Evolutionary conservation across 2,329 filamentous ascomycete species (phyloP).

Genomic region (Harringtonia lauricola): DNA sequence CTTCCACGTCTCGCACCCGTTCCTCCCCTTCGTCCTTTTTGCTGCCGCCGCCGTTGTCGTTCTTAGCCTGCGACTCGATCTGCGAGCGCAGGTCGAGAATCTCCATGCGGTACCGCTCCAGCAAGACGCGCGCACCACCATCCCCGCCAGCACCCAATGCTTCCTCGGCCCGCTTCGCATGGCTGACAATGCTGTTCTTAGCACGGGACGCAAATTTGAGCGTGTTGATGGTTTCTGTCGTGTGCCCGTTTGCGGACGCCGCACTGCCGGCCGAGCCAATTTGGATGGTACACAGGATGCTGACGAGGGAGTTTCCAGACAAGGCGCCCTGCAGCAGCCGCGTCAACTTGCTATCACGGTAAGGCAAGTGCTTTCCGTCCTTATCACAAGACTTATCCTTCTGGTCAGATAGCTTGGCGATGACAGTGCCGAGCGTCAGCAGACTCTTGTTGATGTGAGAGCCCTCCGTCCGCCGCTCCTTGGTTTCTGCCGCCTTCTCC

Average conservation of each 20-base stretch:
- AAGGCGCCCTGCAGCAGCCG: conserved; percentile 83
- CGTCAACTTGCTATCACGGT: conserved; percentile 95
- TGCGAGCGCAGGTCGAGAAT: conserved; percentile 73
- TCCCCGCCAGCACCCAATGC: conserved; percentile 72
- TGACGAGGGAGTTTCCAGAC: conserved; percentile 88
- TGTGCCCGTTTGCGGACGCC: conserved; percentile 63
- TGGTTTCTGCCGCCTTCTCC: conserved; percentile 89
- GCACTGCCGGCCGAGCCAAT: conserved; percentile 66
- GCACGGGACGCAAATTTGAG: conserved; percentile 93
- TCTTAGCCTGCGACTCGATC: conserved; percentile 73
- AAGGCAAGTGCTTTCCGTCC: conserved; percentile 86
- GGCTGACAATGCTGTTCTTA: conserved; percentile 95
- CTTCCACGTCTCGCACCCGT: conserved; percentile 51
- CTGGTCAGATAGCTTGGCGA: conserved; percentile 78
- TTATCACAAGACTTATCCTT: conserved; percentile 80
- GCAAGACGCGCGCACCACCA: conserved; percentile 71
- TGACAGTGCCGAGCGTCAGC: conserved; percentile 89
- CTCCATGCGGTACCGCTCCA: conserved; percentile 90
- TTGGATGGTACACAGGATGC: conserved; percentile 94
- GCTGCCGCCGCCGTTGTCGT: conserved; percentile 29
- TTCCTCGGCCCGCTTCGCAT: conserved; percentile 91
- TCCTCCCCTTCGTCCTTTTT: conserved; percentile 40
- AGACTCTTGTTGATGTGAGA: conserved; percentile 98
- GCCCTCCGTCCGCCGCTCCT: conserved; percentile 86
- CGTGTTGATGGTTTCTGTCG: conserved; percentile 84